Percentiles rank a stretch among this genome's conserved stretches.
Evolutionary conservation across 1,139 yeast species (phyloP).

Genomic region (Saccharomycopsis hybrid): DNA sequence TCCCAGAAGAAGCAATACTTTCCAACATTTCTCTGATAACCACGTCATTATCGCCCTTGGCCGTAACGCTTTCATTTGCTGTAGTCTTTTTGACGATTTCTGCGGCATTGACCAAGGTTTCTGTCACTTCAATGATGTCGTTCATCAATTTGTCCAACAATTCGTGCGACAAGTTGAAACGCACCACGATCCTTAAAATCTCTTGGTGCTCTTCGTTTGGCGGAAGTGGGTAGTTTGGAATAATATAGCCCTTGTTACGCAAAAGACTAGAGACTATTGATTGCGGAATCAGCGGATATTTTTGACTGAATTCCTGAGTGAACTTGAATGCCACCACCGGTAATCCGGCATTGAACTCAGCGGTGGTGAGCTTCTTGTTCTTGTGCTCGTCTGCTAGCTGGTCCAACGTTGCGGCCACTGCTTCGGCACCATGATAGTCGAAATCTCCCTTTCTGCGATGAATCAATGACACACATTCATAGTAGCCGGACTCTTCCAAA

Average conservation of each 20-base stretch:
- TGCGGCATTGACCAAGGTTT: slow-evolving; percentile 44
- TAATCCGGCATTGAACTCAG: slow-evolving; percentile 61
- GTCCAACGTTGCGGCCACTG: slow-evolving; percentile 21
- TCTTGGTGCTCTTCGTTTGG: slow-evolving; percentile 47
- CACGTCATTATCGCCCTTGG: slow-evolving; percentile 20
- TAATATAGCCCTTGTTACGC: slow-evolving; percentile 78
- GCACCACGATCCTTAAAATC: slow-evolving; percentile 78
- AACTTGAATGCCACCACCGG: slow-evolving; percentile 88
- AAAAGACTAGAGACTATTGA: slow-evolving; percentile 63
- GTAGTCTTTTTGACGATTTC: slow-evolving; percentile 31
- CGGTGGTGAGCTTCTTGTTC: no score
- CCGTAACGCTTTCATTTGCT: slow-evolving; percentile 17
- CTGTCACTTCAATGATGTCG: slow-evolving; percentile 53
- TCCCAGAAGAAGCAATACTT: slow-evolving; percentile 36
- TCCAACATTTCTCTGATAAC: slow-evolving; percentile 32
- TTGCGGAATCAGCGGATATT: slow-evolving; percentile 84
- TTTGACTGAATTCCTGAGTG: slow-evolving; percentile 46
- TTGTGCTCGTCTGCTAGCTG: slow-evolving; percentile 27
- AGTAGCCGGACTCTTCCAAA: slow-evolving; percentile 59
- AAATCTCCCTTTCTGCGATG: slow-evolving; percentile 48
- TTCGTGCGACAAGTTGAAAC: slow-evolving; percentile 65
- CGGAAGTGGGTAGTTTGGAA: slow-evolving; percentile 87
- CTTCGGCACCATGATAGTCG: slow-evolving; percentile 23
- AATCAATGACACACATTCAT: slow-evolving; percentile 70
- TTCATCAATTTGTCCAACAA: slow-evolving; percentile 65